phyloP scores from a whole-genome alignment of 306 rosid species.

The Cicer yamashitae region DNA sequence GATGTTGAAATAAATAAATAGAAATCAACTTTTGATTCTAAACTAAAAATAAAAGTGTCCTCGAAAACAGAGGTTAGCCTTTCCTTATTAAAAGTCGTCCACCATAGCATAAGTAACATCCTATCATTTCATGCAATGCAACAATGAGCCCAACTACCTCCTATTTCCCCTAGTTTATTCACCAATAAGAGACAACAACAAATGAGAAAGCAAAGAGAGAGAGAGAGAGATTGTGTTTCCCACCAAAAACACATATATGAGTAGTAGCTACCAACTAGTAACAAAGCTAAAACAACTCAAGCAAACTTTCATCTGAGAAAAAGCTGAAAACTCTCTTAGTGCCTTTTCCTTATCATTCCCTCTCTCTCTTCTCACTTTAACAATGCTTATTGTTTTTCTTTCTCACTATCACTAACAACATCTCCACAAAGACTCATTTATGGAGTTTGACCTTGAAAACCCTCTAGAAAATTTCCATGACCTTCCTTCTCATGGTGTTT shows the following conservation, averaged over 20 bases:
- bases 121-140: conserved; percentile 26
- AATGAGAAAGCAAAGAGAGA: background rate
- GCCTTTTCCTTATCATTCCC: conserved; percentile 38
- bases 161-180: conserved; percentile 47
- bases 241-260: conserved; percentile 41
- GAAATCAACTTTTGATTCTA: too few relatives aligned
- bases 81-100: background rate
- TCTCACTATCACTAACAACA: conserved; percentile 32
- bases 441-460: conserved; percentile 96
- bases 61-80: background rate
- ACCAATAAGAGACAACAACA: conserved; percentile 47
- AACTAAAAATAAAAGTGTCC: background rate
- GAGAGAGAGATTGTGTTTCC: conserved; percentile 37
- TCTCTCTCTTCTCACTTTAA: conserved; percentile 26
- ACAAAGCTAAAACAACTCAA: conserved; percentile 47
- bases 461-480: conserved; percentile 64
- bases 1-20: too few relatives aligned
- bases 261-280: conserved; percentile 26
- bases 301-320: conserved; percentile 50
- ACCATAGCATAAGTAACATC: background rate
- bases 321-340: conserved; percentile 43
- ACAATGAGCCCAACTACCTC: conserved; percentile 17
- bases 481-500: conserved; percentile 51
- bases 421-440: conserved; percentile 38
- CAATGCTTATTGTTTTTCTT: conserved; percentile 47